Evolutionary conservation across 306 rosid genomes (phyloP).

Genomic region (Styphnolobium japonicum): DNA sequence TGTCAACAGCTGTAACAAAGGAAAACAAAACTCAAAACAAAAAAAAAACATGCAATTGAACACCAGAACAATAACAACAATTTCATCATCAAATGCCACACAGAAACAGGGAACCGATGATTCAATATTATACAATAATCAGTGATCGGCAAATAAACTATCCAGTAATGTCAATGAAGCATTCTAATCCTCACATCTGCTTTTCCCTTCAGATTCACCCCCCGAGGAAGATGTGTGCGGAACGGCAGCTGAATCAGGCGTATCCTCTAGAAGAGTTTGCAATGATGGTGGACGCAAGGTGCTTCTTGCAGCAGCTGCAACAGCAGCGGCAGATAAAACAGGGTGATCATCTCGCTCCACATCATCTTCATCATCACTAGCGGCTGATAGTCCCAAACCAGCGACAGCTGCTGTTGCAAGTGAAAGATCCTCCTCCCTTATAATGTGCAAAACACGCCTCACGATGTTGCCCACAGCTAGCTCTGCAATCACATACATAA

Average conservation of each 20-base stretch:
- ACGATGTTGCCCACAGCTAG: conserved; percentile 96
- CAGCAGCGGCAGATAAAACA: conserved; percentile 79
- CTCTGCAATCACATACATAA: conserved; percentile 54
- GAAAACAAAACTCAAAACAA: conserved; percentile 19
- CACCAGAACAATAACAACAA: neutral
- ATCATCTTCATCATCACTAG: conserved; percentile 92
- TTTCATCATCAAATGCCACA: conserved; percentile 21
- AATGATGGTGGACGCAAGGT: conserved; percentile 94
- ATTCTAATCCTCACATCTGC: conserved; percentile 63
- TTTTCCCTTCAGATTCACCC: conserved; percentile 95
- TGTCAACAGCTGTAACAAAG: conserved; percentile 75
- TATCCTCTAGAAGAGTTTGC: conserved; percentile 92
- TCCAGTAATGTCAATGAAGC: neutral
- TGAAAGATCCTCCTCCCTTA: conserved; percentile 93
- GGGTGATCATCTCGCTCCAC: conserved; percentile 62
- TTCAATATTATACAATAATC: neutral
- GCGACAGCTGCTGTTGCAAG: conserved; percentile 80
- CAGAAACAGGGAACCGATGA: conserved; percentile 2
- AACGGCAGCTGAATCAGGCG: conserved; percentile 54
- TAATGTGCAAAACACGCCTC: conserved; percentile 94
- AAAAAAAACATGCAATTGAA: conserved; percentile 11
- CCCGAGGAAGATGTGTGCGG: conserved; percentile 80
- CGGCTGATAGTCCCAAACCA: conserved; percentile 67
- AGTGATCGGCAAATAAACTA: neutral
- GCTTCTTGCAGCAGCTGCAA: conserved; percentile 97